Conservation (phyloP, 2,329 filamentous ascomycete genomes). For the Hirsutella minnesotensis region DNA sequence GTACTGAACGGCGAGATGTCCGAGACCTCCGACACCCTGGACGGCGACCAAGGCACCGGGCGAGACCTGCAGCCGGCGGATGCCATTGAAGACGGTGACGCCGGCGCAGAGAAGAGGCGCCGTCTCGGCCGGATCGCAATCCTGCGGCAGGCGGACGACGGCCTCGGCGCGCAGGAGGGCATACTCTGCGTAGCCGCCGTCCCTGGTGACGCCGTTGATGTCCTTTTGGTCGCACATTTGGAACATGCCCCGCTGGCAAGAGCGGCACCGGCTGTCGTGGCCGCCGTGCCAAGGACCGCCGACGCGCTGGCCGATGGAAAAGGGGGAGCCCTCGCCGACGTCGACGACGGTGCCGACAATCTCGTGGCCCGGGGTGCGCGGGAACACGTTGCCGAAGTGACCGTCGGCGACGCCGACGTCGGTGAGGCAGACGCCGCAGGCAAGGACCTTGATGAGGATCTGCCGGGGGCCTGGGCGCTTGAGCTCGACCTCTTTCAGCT, state of each 20-base stretch:
- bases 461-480: constrained; percentile 42
- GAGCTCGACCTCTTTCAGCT: constrained; percentile 47
- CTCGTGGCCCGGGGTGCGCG: constrained; percentile 58
- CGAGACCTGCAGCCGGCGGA: constrained; percentile 40
- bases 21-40: constrained; percentile 64
- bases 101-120: constrained; percentile 54
- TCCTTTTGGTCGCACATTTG: constrained; percentile 54
- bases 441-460: constrained; percentile 58
- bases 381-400: constrained; percentile 42
- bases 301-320: constrained; percentile 46
- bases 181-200: constrained; percentile 61
- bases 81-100: constrained; percentile 50
- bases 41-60: constrained; percentile 42
- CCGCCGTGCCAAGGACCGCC: constrained; percentile 39
- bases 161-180: constrained; percentile 48
- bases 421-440: constrained; percentile 60
- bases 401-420: constrained; percentile 40
- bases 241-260: constrained; percentile 51
- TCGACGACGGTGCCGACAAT: constrained; percentile 53
- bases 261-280: constrained; percentile 47
- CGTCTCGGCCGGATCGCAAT: constrained; percentile 37
- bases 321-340: constrained; percentile 41
- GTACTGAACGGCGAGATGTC: constrained; percentile 68
- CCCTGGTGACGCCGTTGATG: constrained; percentile 52
- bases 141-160: constrained; percentile 40